Evolutionary conservation across 768 basidiomycete genomes (phyloP), one percentile per base, ranked within the genome.

Genomic region (Tubosaeta brunneosetosa): DNA sequence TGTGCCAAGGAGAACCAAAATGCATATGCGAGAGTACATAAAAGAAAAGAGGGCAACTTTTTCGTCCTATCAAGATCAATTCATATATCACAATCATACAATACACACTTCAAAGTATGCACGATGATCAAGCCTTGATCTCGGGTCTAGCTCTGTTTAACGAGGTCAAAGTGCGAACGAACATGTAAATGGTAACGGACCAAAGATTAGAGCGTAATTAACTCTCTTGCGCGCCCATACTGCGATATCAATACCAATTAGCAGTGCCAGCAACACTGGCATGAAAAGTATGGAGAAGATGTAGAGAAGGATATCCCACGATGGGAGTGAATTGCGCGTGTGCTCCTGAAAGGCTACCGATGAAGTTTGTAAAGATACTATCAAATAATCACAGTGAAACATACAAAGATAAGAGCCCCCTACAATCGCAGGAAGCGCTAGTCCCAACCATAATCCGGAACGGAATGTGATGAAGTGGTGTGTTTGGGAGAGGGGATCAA

Each of bases 191-290:
- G n/a, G 27, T 7, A n/a, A 63, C 77, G 29, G 56, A 87, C 87
- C 88, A 61, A 94, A 91, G 32, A 94, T 89, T 64, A 95, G 93
- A 4, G 85, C 80, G 61, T 94, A 95, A 63, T 97, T 97, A 56
- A 99, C 93, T 37, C 91, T 77, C 5, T 86, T 75, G 7, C 71
- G 69, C 0, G 82, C 76, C 86, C 90, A 99, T 0, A 86, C 87
- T 27, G 84, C 61, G 6, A 97, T 57, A 64, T 99, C 95, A 22
- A 89, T 51, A 25, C 90, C 89, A 49, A 99, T 81, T 1, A 95
- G 72, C 29, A 91, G 56, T 1, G 83, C 73, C 60, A 95, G 89
- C 1, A 95, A 57, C 4, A 84, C 76, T 0, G 94, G 93, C 3
- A 97, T 66, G 38, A 85, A 71, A 32, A 95, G 68, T 2, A 85